Base-by-base conservation (phyloP, 1,284 basidiomycete genomes). In the Malassezia equina region DNA sequence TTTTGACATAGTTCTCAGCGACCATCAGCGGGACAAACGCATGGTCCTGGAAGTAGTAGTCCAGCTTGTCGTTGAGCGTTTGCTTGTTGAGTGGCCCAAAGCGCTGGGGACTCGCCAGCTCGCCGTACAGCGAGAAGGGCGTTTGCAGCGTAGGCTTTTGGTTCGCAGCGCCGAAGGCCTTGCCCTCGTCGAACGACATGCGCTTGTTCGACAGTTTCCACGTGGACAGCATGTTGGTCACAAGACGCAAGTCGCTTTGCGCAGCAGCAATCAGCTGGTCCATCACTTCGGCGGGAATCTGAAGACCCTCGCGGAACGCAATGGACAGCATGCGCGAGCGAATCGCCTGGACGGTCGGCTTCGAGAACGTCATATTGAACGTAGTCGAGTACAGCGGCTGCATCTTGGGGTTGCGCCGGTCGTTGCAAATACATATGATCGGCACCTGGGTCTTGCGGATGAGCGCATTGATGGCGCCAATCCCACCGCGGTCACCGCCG, bases 371-470 rank as follows among this genome's bases (percentile, higher is more conserved):
- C 65, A 96, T 78, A 58, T 81, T 83, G 75, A 80, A 91, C 0
- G 88, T 85, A 0, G 85, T 89, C 7, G 76, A 73, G 51, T 81
- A 76, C 4, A 99, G 78, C 0, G 93, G 91, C 75, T 88, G 94
- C 77, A 99, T 82, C 77, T 99, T 99, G 60, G 83, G 86, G 19
- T 84, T 82, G 2, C 80, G 80, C 28, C 82, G 79, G 71, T 99
- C 93, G 69, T 99, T 99, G 57, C 90, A 91, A 62, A 99, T 96
- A 69, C 93, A 90, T 29, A 99, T 95, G 66, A 99, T 90, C 0
- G 94, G 94, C 47, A 96, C 84, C 86, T 86, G 88, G 12, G 88
- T 87, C 79, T 95, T 96, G 78, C 86, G 90, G 69, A 98, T 94
- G 54, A 99, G 73, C 0, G 84, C 82, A 58, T 90, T 90, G 66